A percentile compares a stretch with the other conserved stretches of the same genome.
Conservation (phyloP, 169 alveolate genomes). For the Plasmodium reichenowi region DNA sequence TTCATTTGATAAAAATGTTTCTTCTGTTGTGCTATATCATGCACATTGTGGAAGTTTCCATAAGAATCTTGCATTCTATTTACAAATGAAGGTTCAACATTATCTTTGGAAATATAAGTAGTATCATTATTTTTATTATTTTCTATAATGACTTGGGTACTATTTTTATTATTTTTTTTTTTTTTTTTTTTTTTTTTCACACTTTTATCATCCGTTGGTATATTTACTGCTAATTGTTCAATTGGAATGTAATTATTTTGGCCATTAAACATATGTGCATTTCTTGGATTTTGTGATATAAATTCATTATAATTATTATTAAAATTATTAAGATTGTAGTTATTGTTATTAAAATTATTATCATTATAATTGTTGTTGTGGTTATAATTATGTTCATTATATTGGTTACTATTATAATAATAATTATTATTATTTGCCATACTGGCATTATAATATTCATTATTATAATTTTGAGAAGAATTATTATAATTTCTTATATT, state of each 20-base stretch:
- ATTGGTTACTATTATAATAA: too few relatives aligned
- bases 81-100: constrained; percentile 16
- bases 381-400: neutral
- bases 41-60: constrained; percentile 13
- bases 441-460: too few relatives aligned
- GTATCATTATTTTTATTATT: constrained; percentile 6
- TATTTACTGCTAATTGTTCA: constrained; percentile 2
- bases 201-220: constrained; percentile 1
- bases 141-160: neutral
- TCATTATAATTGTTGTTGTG: constrained; percentile 13
- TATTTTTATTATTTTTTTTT: constrained; percentile 26
- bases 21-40: constrained; percentile 4
- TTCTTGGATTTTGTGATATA: constrained; percentile 7
- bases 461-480: too few relatives aligned
- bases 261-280: constrained; percentile 11
- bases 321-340: neutral
- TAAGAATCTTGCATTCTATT: constrained; percentile 36
- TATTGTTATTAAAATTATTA: constrained; percentile 4
- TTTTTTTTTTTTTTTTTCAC: constrained; percentile 23
- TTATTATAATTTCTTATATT: too few relatives aligned
- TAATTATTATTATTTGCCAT: too few relatives aligned
- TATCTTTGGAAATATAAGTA: constrained; percentile 12
- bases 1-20: constrained; percentile 22
- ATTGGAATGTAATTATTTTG: constrained; percentile 7
- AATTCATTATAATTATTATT: constrained; percentile 2